Conservation (phyloP, 257 asterid species). For the Mitragyna speciosa region DNA sequence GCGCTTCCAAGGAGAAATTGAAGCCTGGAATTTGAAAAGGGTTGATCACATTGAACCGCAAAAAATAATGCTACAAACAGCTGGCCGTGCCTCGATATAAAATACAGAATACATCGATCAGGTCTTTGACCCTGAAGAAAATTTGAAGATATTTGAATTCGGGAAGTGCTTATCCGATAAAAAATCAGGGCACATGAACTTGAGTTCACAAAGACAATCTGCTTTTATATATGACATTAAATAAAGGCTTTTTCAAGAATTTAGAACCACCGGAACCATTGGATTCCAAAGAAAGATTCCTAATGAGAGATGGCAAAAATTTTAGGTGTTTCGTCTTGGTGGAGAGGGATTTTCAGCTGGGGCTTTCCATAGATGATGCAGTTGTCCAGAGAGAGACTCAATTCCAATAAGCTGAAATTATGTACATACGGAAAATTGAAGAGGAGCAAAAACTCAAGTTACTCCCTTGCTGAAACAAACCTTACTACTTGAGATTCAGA, state of each 20-base stretch:
- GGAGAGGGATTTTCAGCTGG: not conserved
- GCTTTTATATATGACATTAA: not conserved
- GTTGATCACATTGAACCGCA: not conserved
- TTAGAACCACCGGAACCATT: not conserved
- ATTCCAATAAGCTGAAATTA: not conserved
- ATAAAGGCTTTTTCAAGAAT: not conserved
- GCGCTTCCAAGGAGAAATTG: not conserved
- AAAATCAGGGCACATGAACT: not conserved
- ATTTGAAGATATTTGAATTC: not conserved
- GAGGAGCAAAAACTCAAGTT: not conserved
- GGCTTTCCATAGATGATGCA: not conserved
- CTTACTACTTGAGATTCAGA: not conserved
- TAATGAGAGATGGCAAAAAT: not conserved
- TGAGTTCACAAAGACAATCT: not conserved
- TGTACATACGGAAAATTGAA: constrained; percentile 1
- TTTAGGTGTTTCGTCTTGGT: not conserved
- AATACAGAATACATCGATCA: not conserved
- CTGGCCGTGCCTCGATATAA: not conserved
- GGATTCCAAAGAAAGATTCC: not conserved
- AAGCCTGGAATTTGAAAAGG: not conserved
- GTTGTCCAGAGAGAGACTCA: not conserved
- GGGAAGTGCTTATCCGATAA: not conserved
- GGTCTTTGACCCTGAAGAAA: not conserved
- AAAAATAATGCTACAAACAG: not conserved
- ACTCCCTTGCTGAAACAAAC: not conserved